A percentile compares a stretch with the other conserved stretches of the same genome.
Conservation (phyloP, 2,329 filamentous ascomycete species). For the Pyrenophora graminea region DNA sequence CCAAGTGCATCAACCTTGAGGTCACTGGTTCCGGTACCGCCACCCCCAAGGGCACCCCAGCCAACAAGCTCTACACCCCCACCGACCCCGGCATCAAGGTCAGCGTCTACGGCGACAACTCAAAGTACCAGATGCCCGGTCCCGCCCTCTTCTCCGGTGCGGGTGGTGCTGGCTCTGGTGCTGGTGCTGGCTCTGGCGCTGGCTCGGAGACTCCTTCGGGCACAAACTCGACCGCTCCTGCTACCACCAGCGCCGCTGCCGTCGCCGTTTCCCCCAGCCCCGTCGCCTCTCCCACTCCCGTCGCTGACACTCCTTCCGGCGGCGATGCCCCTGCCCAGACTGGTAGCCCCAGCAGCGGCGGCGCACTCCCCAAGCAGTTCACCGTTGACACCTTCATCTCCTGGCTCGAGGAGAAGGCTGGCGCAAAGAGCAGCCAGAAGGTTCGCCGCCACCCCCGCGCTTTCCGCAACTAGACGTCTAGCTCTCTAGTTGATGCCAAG, state of each 20-base stretch:
- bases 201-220: slow-evolving; percentile 10
- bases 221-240: slow-evolving; percentile 6
- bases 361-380: slow-evolving; percentile 15
- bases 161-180: slow-evolving; percentile 22
- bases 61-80: slow-evolving; percentile 61
- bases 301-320: background rate
- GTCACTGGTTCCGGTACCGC: slow-evolving; percentile 59
- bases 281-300: slow-evolving; percentile 1
- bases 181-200: slow-evolving; percentile 12
- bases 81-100: slow-evolving; percentile 62
- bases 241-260: slow-evolving; percentile 15
- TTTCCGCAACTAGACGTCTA: slow-evolving; percentile 18
- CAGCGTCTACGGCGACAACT: slow-evolving; percentile 59
- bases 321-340: slow-evolving; percentile 1
- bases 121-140: slow-evolving; percentile 57
- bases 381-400: slow-evolving; percentile 30
- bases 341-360: slow-evolving; percentile 1
- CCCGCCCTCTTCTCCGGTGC: slow-evolving; percentile 46
- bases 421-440: slow-evolving; percentile 16
- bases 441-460: slow-evolving; percentile 25
- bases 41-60: slow-evolving; percentile 48
- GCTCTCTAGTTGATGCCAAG: background rate
- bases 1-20: slow-evolving; percentile 50
- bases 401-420: slow-evolving; percentile 29
- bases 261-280: slow-evolving; percentile 8